phyloP scores from a whole-genome alignment of 257 asterid species.

The Verbascum thapsus region DNA sequence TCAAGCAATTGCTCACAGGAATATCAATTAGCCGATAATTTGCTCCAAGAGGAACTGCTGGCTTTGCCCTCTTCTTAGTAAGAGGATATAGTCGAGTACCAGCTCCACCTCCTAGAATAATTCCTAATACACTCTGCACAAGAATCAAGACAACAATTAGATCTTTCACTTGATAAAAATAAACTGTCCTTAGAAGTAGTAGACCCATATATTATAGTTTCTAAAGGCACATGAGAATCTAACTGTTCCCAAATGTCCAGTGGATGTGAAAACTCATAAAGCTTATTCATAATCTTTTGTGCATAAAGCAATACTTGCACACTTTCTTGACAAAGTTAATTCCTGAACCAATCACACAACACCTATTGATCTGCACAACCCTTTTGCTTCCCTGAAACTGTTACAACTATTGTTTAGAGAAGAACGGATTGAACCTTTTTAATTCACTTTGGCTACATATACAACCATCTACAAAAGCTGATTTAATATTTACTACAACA shows the following conservation, averaged over 20 bases:
- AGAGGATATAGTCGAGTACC: constrained; percentile 94
- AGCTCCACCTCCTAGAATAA: constrained; percentile 96
- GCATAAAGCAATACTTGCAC: constrained; percentile 5
- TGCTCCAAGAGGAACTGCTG: constrained; percentile 98
- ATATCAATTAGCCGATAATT: constrained; percentile 88
- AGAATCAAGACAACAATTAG: constrained; percentile 24
- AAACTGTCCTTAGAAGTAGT: constrained; percentile 13
- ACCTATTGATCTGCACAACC: not conserved
- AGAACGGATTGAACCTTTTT: not conserved
- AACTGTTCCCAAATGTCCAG: not conserved
- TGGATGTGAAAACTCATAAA: not conserved
- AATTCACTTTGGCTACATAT: constrained; percentile 9
- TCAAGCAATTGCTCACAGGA: constrained; percentile 96
- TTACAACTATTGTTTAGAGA: constrained; percentile 4
- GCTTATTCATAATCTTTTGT: not conserved
- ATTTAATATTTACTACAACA: not conserved
- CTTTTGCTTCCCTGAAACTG: not conserved
- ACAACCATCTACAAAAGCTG: not conserved
- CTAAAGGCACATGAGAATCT: constrained; percentile 14
- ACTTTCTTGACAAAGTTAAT: constrained; percentile 12
- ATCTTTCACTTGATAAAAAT: constrained; percentile 3
- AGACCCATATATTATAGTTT: constrained; percentile 9
- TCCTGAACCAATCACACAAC: constrained; percentile 11
- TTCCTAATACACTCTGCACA: constrained; percentile 87
- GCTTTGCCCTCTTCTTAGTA: constrained; percentile 93